Percentiles rank a stretch among this genome's conserved stretches.
Conservation (phyloP, 176 grass and related monocot genomes). For the Thalia dealbata region DNA sequence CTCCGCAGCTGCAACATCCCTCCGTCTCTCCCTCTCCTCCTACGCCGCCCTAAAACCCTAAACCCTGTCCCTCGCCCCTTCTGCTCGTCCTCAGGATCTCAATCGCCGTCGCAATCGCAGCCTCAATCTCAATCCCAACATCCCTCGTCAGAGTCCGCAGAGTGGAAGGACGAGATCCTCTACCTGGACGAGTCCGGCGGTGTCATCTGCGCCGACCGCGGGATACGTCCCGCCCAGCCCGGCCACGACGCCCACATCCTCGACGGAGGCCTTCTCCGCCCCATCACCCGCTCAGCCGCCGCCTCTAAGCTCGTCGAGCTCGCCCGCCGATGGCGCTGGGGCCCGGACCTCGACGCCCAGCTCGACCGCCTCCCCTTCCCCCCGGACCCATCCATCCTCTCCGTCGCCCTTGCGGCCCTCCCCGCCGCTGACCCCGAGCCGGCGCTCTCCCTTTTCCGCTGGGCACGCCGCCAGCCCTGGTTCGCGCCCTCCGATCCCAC, state of each 20-base stretch:
- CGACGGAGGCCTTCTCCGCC: constrained; percentile 56
- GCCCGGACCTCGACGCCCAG: constrained; percentile 45
- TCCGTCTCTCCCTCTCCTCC: constrained; percentile 8
- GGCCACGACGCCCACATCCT: constrained; percentile 62
- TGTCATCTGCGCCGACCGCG: constrained; percentile 50
- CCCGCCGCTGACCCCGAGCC: constrained; percentile 71
- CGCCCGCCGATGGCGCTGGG: constrained; percentile 65
- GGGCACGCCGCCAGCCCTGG: constrained; percentile 67
- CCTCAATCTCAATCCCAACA: constrained; percentile 4
- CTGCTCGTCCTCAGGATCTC: constrained; percentile 6
- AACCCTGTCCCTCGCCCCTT: constrained; percentile 4
- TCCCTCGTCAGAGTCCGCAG: not conserved
- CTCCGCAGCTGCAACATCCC: not conserved
- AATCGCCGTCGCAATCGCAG: constrained; percentile 2
- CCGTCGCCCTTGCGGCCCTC: constrained; percentile 50
- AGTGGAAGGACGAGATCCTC: constrained; percentile 79
- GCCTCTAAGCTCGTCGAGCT: constrained; percentile 59
- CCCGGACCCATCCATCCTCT: constrained; percentile 47
- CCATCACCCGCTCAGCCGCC: constrained; percentile 53
- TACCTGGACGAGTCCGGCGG: constrained; percentile 80
- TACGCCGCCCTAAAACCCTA: not conserved
- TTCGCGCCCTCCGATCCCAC: constrained; percentile 45
- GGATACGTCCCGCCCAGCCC: constrained; percentile 54
- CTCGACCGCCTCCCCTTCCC: constrained; percentile 70
- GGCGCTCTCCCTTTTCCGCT: constrained; percentile 63